phyloP scores from a whole-genome alignment of 2,329 filamentous ascomycete genomes.

The Trichoderma koningii region DNA sequence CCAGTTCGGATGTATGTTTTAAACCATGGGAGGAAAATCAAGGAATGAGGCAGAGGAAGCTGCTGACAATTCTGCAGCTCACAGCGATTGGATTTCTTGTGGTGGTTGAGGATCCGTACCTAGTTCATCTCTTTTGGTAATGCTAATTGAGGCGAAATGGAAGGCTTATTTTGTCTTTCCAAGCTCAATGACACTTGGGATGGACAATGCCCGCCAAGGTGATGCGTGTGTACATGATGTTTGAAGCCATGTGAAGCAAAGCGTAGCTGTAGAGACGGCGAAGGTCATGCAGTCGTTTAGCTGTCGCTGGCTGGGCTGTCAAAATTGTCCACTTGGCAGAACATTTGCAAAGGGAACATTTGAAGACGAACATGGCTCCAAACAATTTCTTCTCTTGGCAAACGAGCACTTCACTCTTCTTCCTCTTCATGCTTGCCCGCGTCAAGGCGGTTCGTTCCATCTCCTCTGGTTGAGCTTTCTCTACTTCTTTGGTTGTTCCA shows the following conservation, averaged over 20 bases:
- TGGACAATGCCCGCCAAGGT: too few species aligned
- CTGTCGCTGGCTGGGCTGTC: neutral
- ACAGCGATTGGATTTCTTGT: neutral
- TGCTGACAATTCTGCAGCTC: conserved; percentile 25
- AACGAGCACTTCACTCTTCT: neutral
- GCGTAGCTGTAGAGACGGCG: neutral
- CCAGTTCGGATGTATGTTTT: conserved; percentile 23
- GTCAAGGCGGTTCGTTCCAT: neutral
- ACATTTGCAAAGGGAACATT: too few species aligned
- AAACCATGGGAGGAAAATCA: conserved; percentile 1
- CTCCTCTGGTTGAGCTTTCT: neutral
- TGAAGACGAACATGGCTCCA: neutral
- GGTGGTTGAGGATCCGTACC: neutral
- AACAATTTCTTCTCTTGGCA: neutral
- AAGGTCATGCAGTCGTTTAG: neutral
- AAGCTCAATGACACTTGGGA: neutral
- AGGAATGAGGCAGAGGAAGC: neutral
- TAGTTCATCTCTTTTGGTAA: conserved; percentile 20
- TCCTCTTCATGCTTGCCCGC: neutral
- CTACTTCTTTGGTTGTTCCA: neutral
- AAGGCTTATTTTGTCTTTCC: neutral
- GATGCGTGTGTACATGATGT: neutral
- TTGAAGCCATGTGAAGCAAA: neutral
- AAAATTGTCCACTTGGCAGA: neutral
- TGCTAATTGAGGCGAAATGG: conserved; percentile 1